phyloP scores from a whole-genome alignment of 495 filamentous ascomycete species.

The Xylaria grammica region DNA sequence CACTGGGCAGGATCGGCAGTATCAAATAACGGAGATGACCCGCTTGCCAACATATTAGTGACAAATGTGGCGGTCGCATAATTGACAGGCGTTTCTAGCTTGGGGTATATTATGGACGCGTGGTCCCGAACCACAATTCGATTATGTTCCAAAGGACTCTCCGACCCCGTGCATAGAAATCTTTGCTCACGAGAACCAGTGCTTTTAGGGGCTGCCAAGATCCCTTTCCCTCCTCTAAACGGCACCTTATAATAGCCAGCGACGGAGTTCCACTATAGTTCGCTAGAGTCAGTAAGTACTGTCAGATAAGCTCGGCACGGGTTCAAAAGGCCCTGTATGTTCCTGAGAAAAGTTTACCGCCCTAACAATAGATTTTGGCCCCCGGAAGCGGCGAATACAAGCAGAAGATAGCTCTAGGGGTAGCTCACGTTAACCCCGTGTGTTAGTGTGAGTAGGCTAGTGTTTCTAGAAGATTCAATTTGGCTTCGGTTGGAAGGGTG shows the following conservation, averaged over 20 bases:
- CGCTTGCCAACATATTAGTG: neutral
- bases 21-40: neutral
- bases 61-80: neutral
- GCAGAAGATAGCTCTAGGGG: no score
- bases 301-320: no score
- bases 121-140: neutral
- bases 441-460: neutral
- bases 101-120: neutral
- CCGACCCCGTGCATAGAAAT: neutral
- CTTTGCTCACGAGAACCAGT: constrained; percentile 2
- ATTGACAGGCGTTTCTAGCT: neutral
- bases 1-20: neutral
- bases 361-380: no score
- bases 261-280: neutral
- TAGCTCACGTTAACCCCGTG: no score
- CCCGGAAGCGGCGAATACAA: no score
- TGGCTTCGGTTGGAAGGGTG: neutral
- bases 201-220: neutral
- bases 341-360: no score
- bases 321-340: no score
- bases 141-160: neutral
- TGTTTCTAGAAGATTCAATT: constrained; percentile 2
- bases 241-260: neutral
- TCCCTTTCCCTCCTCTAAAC: neutral
- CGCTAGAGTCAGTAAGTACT: no score